phyloP scores from a whole-genome alignment of 306 rosid genomes.

The Pyrus betulifolia region DNA sequence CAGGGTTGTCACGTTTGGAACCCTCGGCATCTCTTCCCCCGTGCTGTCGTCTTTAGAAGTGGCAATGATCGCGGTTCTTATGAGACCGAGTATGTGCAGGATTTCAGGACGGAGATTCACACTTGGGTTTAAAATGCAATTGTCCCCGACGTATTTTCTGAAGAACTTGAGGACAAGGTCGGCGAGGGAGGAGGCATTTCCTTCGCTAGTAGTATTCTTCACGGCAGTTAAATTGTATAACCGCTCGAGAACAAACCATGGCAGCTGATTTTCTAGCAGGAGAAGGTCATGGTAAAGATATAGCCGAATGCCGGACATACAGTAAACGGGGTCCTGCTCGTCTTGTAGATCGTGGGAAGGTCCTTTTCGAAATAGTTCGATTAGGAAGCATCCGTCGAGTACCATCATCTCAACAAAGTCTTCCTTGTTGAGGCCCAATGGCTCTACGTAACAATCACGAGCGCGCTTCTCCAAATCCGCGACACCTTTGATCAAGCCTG shows the following conservation, averaged over 20 bases:
- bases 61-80: neutral
- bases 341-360: too few relatives aligned
- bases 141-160: neutral
- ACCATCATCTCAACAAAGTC: slow-evolving; percentile 15
- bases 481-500: neutral
- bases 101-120: accelerated
- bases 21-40: neutral
- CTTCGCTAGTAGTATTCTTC: neutral
- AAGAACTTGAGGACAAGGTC: neutral
- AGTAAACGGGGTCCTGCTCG: slow-evolving; percentile 1
- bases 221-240: neutral
- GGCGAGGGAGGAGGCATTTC: neutral
- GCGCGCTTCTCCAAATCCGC: neutral
- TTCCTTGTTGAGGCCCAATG: neutral
- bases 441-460: neutral
- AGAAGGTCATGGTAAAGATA: slow-evolving; percentile 12
- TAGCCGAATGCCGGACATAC: neutral
- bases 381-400: slow-evolving; percentile 27
- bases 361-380: slow-evolving; percentile 14
- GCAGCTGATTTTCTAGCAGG: slow-evolving; percentile 22
- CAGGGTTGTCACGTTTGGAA: neutral
- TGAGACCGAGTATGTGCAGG: neutral
- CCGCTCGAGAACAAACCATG: slow-evolving; percentile 18
- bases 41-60: accelerated
- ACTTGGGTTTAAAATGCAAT: neutral